Conservation (phyloP, 2,329 filamentous ascomycete genomes). For the Colletotrichum scovillei region DNA sequence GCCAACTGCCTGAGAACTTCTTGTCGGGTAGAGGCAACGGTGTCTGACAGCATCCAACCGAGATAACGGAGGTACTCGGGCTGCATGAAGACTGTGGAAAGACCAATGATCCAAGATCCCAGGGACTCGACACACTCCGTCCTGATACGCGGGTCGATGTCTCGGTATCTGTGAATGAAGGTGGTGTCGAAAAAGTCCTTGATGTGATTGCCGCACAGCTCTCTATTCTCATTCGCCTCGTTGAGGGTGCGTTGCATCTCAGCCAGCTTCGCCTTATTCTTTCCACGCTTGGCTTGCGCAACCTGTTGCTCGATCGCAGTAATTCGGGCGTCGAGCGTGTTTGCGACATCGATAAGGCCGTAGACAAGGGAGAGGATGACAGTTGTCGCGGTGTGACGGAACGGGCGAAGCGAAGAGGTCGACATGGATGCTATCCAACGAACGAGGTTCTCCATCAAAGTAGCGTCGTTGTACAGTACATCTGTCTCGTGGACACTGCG, state of each 20-base stretch:
- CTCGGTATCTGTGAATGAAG: slow-evolving; percentile 95
- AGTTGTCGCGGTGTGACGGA: slow-evolving; percentile 92
- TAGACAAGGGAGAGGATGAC: slow-evolving; percentile 84
- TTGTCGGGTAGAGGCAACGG: slow-evolving; percentile 77
- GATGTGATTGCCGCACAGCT: slow-evolving; percentile 77
- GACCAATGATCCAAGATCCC: slow-evolving; percentile 86
- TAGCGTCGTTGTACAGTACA: slow-evolving; percentile 79
- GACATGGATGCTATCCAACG: slow-evolving; percentile 94
- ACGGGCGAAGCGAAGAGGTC: slow-evolving; percentile 86
- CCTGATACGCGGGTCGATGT: slow-evolving; percentile 90
- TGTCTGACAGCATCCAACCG: slow-evolving; percentile 94
- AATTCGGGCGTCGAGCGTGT: slow-evolving; percentile 76
- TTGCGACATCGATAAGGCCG: slow-evolving; percentile 79
- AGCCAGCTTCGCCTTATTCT: slow-evolving; percentile 82
- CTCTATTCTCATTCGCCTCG: slow-evolving; percentile 76
- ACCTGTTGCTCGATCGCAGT: slow-evolving; percentile 83
- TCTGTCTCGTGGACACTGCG: slow-evolving; percentile 84
- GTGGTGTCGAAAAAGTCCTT: slow-evolving; percentile 91
- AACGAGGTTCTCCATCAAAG: slow-evolving; percentile 88
- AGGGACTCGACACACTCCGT: slow-evolving; percentile 89
- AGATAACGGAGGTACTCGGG: slow-evolving; percentile 91
- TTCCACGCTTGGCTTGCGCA: slow-evolving; percentile 77
- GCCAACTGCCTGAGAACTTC: slow-evolving; percentile 88
- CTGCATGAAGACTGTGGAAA: slow-evolving; percentile 91
- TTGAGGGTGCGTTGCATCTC: slow-evolving; percentile 79